Evolutionary conservation across 2,329 filamentous ascomycete species (phyloP).

Genomic region (Apiospora kogelbergensis): DNA sequence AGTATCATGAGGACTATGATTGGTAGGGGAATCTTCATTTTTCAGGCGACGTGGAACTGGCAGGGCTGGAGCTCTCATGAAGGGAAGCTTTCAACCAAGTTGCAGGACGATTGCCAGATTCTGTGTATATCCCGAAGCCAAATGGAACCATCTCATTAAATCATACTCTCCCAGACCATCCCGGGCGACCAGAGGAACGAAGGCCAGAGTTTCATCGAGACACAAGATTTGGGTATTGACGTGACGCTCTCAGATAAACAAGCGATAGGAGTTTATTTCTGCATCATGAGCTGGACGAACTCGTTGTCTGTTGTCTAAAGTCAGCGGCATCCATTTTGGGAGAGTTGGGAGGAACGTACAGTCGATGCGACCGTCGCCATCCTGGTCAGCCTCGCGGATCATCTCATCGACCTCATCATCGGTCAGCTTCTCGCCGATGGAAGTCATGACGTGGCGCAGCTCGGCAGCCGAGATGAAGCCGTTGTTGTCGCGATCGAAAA

Average conservation of each 20-base stretch:
- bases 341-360: slow-evolving; percentile 53
- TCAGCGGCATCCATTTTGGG: slow-evolving; percentile 20
- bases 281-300: slow-evolving; percentile 94
- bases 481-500: slow-evolving; percentile 89
- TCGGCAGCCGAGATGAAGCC: slow-evolving; percentile 88
- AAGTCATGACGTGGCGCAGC: slow-evolving; percentile 88
- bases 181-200: slow-evolving; percentile 13
- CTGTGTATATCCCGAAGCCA: slow-evolving; percentile 16
- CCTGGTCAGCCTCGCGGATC: slow-evolving; percentile 89
- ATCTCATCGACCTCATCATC: slow-evolving; percentile 92
- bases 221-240: slow-evolving; percentile 14
- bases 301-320: slow-evolving; percentile 68
- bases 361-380: slow-evolving; percentile 85
- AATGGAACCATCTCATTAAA: slow-evolving; percentile 12
- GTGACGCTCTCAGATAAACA: neutral
- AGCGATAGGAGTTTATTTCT: slow-evolving; percentile 64
- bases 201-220: slow-evolving; percentile 15
- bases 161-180: slow-evolving; percentile 12
- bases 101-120: slow-evolving; percentile 13
- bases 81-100: slow-evolving; percentile 11
- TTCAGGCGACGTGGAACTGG: slow-evolving; percentile 5
- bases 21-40: slow-evolving; percentile 11
- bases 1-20: neutral
- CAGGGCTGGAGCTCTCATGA: slow-evolving; percentile 10
- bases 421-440: slow-evolving; percentile 87